Evolutionary conservation across 345 rosid genomes (phyloP).

Genomic region (Nephelium lappaceum): DNA sequence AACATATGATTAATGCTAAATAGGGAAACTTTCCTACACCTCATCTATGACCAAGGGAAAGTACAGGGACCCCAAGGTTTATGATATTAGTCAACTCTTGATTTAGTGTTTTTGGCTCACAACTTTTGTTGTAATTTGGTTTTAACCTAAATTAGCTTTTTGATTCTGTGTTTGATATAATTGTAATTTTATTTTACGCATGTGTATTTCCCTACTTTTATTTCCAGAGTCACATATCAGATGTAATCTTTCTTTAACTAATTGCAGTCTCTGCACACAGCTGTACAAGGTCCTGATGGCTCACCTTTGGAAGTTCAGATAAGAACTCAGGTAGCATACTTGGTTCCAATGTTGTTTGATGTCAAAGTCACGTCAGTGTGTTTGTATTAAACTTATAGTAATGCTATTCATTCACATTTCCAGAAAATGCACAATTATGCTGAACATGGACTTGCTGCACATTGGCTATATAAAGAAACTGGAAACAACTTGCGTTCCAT

Average conservation of each 20-base stretch:
- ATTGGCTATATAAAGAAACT: slow-evolving; percentile 82
- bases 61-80: neutral
- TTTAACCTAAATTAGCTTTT: slow-evolving; percentile 11
- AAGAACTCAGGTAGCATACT: slow-evolving; percentile 62
- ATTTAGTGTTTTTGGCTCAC: neutral
- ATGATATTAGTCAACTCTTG: neutral
- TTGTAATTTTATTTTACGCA: neutral
- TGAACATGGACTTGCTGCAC: slow-evolving; percentile 87
- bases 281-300: slow-evolving; percentile 69
- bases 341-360: slow-evolving; percentile 5
- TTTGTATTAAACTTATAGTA: slow-evolving; percentile 16
- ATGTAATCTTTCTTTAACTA: slow-evolving; percentile 9
- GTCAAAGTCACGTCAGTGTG: neutral
- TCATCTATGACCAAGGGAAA: neutral
- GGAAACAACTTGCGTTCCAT: slow-evolving; percentile 43
- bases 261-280: slow-evolving; percentile 77
- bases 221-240: neutral
- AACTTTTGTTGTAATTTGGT: slow-evolving; percentile 2
- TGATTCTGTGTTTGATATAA: slow-evolving; percentile 1
- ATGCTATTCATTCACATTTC: slow-evolving; percentile 3
- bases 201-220: neutral
- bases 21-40: neutral
- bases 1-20: neutral
- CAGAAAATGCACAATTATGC: slow-evolving; percentile 83
- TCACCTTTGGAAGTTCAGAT: slow-evolving; percentile 81